Base-by-base conservation (phyloP, 2,329 filamentous ascomycete genomes). In the Rhexocercosporidium sp. region DNA sequence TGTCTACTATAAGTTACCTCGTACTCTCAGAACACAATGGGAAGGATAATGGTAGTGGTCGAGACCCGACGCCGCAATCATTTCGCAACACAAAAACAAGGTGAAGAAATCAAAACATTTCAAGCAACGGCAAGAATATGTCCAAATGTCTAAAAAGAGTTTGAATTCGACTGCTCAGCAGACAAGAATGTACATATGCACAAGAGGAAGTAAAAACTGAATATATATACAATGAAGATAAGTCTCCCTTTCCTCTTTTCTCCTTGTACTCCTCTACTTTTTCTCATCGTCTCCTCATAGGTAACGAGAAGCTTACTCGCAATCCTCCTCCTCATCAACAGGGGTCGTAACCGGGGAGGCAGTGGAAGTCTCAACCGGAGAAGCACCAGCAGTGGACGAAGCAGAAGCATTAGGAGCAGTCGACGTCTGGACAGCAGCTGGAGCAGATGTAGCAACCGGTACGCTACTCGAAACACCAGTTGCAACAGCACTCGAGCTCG, bases 161-260 rank as follows among this genome's bases (percentile, higher is more conserved):
- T 51, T 11, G 9, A 51, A 29, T 51, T 51, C 47, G 27, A 51
- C 47, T 51, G 47, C 47, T 29, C 47, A 51, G 47, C 47, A 51
- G 47, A 51, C 27, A 25, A 29, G 47, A 14, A 51, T 51, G 47
- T 51, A 51, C 47, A 51, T 51, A 51, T 51, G 47, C 29, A 51
- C 47, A 51, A 37, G 34, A 51, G 47, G 29, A 18, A 7, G n/a
- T 29, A 31, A n/a, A 49, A 49, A 27, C 29, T 25, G 47, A n/a
- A n/a, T n/a, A 51, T 51, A 51, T 51, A 51, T 51, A 51, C 47
- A 51, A 51, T n/a, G 47, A 51, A 51, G 47, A 51, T 51, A 22
- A 51, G 27, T 20, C 47, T 27, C 29, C 25, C n/a, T 47, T 9
- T 47, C n/a, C 44, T n/a, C n/a, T 20, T 22, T 11, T 22, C 16